phyloP scores from a whole-genome alignment of 345 rosid genomes.

The Cardamine resedifolia region DNA sequence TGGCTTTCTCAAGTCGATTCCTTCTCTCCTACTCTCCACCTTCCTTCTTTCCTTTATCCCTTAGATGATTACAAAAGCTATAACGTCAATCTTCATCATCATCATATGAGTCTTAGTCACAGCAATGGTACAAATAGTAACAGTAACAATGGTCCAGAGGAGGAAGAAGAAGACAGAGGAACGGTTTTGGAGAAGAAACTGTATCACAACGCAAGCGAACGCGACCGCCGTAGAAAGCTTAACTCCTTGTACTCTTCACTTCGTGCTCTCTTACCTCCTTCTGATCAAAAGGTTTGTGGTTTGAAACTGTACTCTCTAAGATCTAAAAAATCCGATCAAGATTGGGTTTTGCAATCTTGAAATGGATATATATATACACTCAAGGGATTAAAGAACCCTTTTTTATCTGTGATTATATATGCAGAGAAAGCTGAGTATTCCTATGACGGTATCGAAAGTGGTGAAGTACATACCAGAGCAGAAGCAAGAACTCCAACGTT shows the following conservation, averaged over 20 bases:
- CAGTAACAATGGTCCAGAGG: slow-evolving; percentile 13
- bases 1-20: slow-evolving; percentile 19
- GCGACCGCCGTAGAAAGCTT: slow-evolving; percentile 61
- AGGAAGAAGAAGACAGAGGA: slow-evolving; percentile 12
- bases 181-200: slow-evolving; percentile 53
- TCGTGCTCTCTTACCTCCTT: slow-evolving; percentile 56
- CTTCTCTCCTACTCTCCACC: slow-evolving; percentile 24
- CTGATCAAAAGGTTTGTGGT: slow-evolving; percentile 50
- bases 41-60: slow-evolving; percentile 32
- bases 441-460: slow-evolving; percentile 44
- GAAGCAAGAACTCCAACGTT: slow-evolving; percentile 42
- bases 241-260: slow-evolving; percentile 58
- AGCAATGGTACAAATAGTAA: background rate
- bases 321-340: background rate
- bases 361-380: background rate
- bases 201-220: slow-evolving; percentile 72
- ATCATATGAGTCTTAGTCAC: slow-evolving; percentile 7
- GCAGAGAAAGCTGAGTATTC: slow-evolving; percentile 59
- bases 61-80: slow-evolving; percentile 7
- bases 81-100: slow-evolving; percentile 20
- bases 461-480: slow-evolving; percentile 60
- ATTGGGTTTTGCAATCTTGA: slow-evolving; percentile 9
- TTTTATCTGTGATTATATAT: background rate
- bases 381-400: background rate
- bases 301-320: background rate